phyloP scores from a whole-genome alignment of 2,329 filamentous ascomycete species.

The Xylaria digitata region DNA sequence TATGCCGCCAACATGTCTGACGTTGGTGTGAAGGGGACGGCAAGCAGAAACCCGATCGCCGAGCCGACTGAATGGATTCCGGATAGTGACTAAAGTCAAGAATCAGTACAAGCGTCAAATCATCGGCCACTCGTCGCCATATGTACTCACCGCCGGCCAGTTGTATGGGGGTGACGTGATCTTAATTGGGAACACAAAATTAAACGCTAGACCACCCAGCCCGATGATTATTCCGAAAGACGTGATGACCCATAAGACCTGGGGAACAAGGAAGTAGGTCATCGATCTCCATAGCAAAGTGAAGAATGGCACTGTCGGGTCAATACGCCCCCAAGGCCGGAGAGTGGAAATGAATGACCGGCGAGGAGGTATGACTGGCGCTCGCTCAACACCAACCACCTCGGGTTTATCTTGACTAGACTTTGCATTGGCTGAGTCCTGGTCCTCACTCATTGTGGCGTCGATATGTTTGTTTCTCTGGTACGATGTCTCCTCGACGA shows the following conservation, averaged over 20 bases:
- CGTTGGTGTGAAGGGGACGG: constrained; percentile 51
- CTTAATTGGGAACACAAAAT: constrained; percentile 59
- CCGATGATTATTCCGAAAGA: constrained; percentile 60
- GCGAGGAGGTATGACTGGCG: constrained; percentile 46
- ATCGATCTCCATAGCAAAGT: constrained; percentile 56
- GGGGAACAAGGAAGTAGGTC: constrained; percentile 58
- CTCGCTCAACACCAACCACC: constrained; percentile 38
- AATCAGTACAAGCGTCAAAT: constrained; percentile 17
- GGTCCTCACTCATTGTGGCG: constrained; percentile 6
- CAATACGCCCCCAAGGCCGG: constrained; percentile 52
- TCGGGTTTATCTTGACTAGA: constrained; percentile 44
- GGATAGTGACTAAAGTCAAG: constrained; percentile 43
- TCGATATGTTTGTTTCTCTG: constrained; percentile 45
- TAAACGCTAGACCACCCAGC: constrained; percentile 58
- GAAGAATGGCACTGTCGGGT: constrained; percentile 55
- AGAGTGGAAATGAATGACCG: constrained; percentile 56
- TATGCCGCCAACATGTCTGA: constrained; percentile 55
- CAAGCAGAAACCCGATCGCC: constrained; percentile 54
- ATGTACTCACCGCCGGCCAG: constrained; percentile 52
- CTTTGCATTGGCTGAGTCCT: constrained; percentile 4
- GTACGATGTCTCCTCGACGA: constrained; percentile 65
- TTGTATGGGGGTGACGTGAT: constrained; percentile 57
- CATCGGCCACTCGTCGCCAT: not conserved
- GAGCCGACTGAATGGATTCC: constrained; percentile 50
- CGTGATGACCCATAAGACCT: constrained; percentile 59